Conservation (phyloP, 192 early-diverging fungal genomes). For the Gonapodya prolifera region DNA sequence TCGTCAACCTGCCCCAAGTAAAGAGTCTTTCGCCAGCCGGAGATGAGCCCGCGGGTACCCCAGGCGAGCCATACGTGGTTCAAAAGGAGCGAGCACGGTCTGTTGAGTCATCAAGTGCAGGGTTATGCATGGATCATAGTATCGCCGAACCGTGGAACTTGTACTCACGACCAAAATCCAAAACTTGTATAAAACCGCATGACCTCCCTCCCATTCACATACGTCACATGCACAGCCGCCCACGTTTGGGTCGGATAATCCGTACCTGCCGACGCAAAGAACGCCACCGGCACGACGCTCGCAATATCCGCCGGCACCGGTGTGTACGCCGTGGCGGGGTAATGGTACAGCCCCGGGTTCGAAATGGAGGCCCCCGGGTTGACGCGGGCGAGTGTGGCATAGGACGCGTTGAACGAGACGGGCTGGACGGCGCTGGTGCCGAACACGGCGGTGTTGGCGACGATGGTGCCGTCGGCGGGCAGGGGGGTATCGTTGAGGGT, state of each 20-base stretch:
- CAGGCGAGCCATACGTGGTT: not conserved
- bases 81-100: not conserved
- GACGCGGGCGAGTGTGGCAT: not conserved
- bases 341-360: not conserved
- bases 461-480: not conserved
- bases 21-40: not conserved
- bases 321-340: not conserved
- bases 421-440: constrained; percentile 3
- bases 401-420: not conserved
- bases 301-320: not conserved
- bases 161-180: not conserved
- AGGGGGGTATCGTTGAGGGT: constrained; percentile 6
- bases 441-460: not conserved
- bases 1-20: not conserved
- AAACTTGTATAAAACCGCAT: not conserved
- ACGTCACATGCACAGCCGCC: not conserved
- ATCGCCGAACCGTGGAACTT: not conserved
- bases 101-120: not conserved
- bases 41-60: not conserved
- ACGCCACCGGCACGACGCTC: not conserved
- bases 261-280: not conserved
- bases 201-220: not conserved
- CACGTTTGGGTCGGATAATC: not conserved
- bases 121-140: not conserved
- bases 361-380: not conserved